Conservation (phyloP, 495 filamentous ascomycete species). For the Halenospora varia region DNA sequence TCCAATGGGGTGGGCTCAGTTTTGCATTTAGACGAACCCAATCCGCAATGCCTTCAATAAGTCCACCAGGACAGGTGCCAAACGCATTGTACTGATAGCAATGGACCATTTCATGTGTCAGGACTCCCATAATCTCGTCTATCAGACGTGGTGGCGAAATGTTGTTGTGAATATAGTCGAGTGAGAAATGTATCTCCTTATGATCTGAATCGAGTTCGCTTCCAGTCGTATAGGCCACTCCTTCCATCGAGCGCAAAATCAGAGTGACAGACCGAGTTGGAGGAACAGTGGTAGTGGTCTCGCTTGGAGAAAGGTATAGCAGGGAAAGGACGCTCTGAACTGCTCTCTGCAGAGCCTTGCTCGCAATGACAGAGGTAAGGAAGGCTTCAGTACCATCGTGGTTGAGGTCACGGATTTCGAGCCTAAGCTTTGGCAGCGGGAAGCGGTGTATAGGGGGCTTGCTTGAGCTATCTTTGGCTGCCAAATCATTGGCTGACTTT, state of each 20-base stretch:
- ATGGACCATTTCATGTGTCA: slow-evolving; percentile 93
- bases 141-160: slow-evolving; percentile 34
- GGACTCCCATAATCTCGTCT: slow-evolving; percentile 77
- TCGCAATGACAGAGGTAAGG: slow-evolving; percentile 53
- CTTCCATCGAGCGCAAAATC: slow-evolving; percentile 71
- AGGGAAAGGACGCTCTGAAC: slow-evolving; percentile 61
- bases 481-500: background rate
- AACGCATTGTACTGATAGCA: slow-evolving; percentile 82
- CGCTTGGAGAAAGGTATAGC: slow-evolving; percentile 50
- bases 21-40: slow-evolving; percentile 79
- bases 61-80: slow-evolving; percentile 63
- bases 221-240: slow-evolving; percentile 87
- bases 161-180: slow-evolving; percentile 60
- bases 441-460: slow-evolving; percentile 22
- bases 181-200: slow-evolving; percentile 90
- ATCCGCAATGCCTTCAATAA: slow-evolving; percentile 93
- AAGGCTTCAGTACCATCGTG: slow-evolving; percentile 61
- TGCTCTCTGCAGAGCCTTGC: slow-evolving; percentile 52
- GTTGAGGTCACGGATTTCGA: slow-evolving; percentile 66
- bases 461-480: background rate
- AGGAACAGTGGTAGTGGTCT: slow-evolving; percentile 36
- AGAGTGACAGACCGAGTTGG: slow-evolving; percentile 76
- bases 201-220: slow-evolving; percentile 79
- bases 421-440: slow-evolving; percentile 59
- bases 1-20: slow-evolving; percentile 83